Base-by-base conservation (phyloP, 148 eudicot species). In the Linanthus parryae region DNA sequence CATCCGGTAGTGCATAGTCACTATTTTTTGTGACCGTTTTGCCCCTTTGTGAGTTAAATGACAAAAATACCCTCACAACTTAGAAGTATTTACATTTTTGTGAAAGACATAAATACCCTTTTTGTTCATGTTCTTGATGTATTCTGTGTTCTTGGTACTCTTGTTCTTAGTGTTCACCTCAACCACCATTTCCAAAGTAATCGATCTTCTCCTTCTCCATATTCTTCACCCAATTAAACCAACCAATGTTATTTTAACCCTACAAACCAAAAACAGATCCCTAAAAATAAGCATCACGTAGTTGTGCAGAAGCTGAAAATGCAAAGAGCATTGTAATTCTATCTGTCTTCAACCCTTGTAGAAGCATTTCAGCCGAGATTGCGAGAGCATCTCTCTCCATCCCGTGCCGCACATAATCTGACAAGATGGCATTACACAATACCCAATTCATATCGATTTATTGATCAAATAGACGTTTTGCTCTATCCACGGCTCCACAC, bases 401-500 rank as follows among this genome's bases (percentile, higher is more conserved):
- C 34, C 72, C 76, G 41, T 44, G 27, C 5, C 57, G 57, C 15
- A 37, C 72, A 12, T 66, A 66, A 44, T 72, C 66, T 16, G 72
- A 72, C 34, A 72, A 45, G 15, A 54, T 11, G 2, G 65, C 56
- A 34, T 66, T 72, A 50, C 57, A 72, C 12, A 66, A 51, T 15
- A 50, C 65, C 53, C 41, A 57, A 42, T 72, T 42, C 20, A 39
- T 57, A 46, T 62, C 61, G 8, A 21, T 44, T 18, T 57, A 48
- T 22, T 53, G 58, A 14, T 62, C 58, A 16, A 62, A 67, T 8
- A 67, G 54, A 28, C 34, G 48, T 51, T 49, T 62, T 12, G 69
- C 77, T 11, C 34, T 57, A 15, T 64, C 61, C 4, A 13, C 10
- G 4, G 47, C 59, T 38, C 74, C 74, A 57, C 78, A 65, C 61